Percentiles rank a stretch among this genome's conserved stretches.
These are phyloP conservation scores for Hansenula lynferdii DNA, from an alignment of 1,139 yeast species.

Conservation along the genomic window DNA sequence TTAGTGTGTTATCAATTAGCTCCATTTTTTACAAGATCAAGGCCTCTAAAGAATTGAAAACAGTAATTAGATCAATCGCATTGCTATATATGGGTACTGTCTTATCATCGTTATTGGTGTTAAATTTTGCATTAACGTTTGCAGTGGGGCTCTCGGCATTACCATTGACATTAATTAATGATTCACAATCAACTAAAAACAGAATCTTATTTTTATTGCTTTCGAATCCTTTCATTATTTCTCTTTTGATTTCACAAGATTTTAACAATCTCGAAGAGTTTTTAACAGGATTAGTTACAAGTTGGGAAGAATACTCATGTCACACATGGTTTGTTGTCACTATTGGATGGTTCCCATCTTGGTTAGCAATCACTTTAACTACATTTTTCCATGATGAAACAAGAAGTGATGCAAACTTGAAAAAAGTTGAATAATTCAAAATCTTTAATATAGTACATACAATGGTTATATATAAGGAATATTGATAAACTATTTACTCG, in stretches of 20 bases:
- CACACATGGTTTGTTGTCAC: conserved; percentile 85
- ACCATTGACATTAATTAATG: conserved; percentile 61
- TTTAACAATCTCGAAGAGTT: conserved; percentile 33
- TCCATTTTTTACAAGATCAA: conserved; percentile 6
- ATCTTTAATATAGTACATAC: no score
- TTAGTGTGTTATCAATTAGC: conserved; percentile 10
- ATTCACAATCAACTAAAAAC: conserved; percentile 22
- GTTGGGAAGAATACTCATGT: conserved; percentile 69
- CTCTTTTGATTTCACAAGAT: conserved; percentile 31
- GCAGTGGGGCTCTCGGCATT: conserved; percentile 60
- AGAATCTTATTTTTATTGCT: conserved; percentile 35
- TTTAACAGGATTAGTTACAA: conserved; percentile 34
- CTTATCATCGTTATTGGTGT: conserved; percentile 69
- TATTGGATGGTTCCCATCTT: conserved; percentile 79
- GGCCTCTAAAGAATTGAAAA: conserved; percentile 8
- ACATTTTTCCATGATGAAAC: conserved; percentile 7
- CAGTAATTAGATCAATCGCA: conserved; percentile 34
- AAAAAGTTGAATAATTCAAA: no score
- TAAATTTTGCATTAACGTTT: conserved; percentile 81
- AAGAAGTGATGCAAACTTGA: no score
- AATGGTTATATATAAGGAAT: no score
- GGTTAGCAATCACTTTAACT: conserved; percentile 53
- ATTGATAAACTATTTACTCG: no score
- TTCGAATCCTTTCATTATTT: conserved; percentile 52
- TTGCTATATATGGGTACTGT: conserved; percentile 62